phyloP scores from a whole-genome alignment of 2,329 filamentous ascomycete species.

The Rhexocercosporidium sp. region DNA sequence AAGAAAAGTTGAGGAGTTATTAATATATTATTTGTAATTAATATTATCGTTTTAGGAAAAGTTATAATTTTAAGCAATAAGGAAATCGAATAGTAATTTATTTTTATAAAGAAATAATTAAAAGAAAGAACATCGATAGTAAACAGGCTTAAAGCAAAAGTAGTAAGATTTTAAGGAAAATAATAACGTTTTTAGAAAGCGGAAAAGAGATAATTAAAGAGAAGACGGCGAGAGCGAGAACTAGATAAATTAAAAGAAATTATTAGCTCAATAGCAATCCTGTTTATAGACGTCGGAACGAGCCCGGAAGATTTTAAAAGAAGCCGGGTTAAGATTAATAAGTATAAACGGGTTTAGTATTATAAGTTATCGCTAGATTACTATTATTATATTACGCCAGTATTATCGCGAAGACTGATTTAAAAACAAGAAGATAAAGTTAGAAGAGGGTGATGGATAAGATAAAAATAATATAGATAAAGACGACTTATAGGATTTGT shows the following conservation, averaged over 20 bases:
- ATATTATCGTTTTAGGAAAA: no score
- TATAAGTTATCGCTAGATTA: constrained; percentile 18
- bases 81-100: no score
- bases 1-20: constrained; percentile 21
- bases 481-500: no score
- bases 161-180: not conserved
- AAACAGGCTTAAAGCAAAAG: constrained; percentile 16
- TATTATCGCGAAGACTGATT: no score
- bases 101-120: constrained; percentile 21
- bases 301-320: not conserved
- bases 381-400: not conserved
- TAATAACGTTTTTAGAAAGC: not conserved
- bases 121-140: constrained; percentile 23
- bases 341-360: constrained; percentile 10
- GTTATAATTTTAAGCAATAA: no score
- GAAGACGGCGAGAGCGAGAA: not conserved
- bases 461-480: no score
- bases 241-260: not conserved
- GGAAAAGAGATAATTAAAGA: not conserved
- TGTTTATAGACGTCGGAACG: not conserved
- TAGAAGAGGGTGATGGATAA: no score
- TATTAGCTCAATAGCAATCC: not conserved
- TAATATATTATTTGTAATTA: no score
- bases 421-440: no score
- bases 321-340: not conserved